Evolutionary conservation across 306 rosid genomes (phyloP).

Genomic region (Mimosa pudica): DNA sequence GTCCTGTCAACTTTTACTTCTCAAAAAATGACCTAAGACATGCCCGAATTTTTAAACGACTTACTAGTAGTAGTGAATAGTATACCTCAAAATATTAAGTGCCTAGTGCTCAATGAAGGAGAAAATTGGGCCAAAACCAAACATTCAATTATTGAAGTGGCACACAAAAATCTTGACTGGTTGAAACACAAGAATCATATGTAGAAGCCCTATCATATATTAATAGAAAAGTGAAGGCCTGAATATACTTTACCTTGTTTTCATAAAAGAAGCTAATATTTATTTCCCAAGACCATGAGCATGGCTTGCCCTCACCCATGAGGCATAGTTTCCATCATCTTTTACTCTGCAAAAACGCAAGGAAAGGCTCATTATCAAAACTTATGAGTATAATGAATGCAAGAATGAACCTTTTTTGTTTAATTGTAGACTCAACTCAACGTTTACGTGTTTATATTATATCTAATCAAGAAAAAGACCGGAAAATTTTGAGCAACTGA

Average conservation of each 20-base stretch:
- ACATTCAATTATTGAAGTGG: not conserved
- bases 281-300: constrained; percentile 39
- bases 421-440: constrained; percentile 26
- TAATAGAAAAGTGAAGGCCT: not conserved
- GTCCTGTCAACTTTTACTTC: constrained; percentile 13
- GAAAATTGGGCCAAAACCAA: not conserved
- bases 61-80: not conserved
- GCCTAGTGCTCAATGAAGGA: not conserved
- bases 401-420: constrained; percentile 1
- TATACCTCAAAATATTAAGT: not conserved
- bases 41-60: not conserved
- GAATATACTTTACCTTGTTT: constrained; percentile 26
- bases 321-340: constrained; percentile 59
- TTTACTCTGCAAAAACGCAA: constrained; percentile 60
- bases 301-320: constrained; percentile 61
- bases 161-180: not conserved
- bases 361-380: constrained; percentile 9
- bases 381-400: constrained; percentile 24
- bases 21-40: not conserved
- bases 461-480: not conserved
- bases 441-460: not conserved
- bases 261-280: constrained; percentile 18
- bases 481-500: not conserved
- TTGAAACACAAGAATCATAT: not conserved
- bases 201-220: not conserved